These are phyloP conservation scores for Barnettozyma populi DNA, from an alignment of 805 yeast species.

Conservation along the genomic window DNA sequence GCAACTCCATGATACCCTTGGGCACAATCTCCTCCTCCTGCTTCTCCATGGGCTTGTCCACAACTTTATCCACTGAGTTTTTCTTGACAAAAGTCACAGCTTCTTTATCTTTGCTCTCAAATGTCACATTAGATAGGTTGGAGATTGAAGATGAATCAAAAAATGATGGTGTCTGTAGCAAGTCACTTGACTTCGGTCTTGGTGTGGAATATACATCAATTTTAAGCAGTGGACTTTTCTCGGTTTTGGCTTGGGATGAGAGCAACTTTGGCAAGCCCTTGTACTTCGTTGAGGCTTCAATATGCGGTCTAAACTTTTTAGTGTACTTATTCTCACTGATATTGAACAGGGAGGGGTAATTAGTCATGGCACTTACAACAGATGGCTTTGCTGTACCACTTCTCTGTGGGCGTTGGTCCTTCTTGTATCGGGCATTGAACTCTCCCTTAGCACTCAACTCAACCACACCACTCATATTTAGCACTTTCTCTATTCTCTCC, in stretches of 20 bases:
- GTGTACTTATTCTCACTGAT: neutral
- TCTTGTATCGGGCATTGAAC: slow-evolving; percentile 20
- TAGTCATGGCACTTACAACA: neutral
- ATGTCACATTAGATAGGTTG: slow-evolving; percentile 23
- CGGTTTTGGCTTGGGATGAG: slow-evolving; percentile 11
- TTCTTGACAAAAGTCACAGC: neutral
- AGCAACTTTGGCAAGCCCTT: slow-evolving; percentile 18
- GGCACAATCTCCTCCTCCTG: neutral
- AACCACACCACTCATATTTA: slow-evolving; percentile 22
- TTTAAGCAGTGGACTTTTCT: slow-evolving; percentile 3
- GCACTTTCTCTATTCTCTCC: slow-evolving; percentile 16
- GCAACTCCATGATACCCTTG: slow-evolving; percentile 1
- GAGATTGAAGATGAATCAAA: slow-evolving; percentile 22
- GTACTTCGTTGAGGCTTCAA: slow-evolving; percentile 19
- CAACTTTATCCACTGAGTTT: neutral
- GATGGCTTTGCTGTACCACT: slow-evolving; percentile 4
- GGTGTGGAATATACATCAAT: slow-evolving; percentile 24
- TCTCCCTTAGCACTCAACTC: slow-evolving; percentile 31
- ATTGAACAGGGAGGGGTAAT: slow-evolving; percentile 5
- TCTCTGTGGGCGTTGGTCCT: slow-evolving; percentile 1
- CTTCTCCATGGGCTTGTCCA: neutral
- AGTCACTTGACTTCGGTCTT: slow-evolving; percentile 26
- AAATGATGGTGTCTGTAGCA: slow-evolving; percentile 25
- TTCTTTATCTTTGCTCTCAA: slow-evolving; percentile 14
- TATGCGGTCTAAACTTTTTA: slow-evolving; percentile 12